Conservation (phyloP, 169 alveolate species). For the Eimeria brunetti region DNA sequence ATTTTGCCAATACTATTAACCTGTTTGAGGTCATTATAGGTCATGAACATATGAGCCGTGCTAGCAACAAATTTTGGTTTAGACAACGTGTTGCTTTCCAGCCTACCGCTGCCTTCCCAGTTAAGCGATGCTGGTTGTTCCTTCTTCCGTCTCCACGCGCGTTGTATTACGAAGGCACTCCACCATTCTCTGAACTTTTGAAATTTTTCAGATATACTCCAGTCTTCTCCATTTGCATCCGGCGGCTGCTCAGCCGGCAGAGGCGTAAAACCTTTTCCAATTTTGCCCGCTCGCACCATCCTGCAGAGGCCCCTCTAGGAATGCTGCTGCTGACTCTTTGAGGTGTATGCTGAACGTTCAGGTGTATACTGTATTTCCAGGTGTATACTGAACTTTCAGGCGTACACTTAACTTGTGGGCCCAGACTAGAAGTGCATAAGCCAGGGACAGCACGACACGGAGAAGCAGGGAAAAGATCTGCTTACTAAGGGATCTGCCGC, state of each 20-base stretch:
- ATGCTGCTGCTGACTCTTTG: neutral
- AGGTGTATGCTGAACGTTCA: neutral
- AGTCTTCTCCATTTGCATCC: neutral
- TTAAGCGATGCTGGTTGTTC: neutral
- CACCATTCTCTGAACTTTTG: neutral
- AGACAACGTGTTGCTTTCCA: neutral
- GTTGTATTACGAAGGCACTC: constrained; percentile 41
- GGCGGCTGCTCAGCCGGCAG: neutral
- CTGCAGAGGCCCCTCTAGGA: neutral
- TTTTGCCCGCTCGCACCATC: constrained; percentile 70
- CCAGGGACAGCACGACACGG: no score
- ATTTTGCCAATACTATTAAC: neutral
- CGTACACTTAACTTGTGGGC: no score
- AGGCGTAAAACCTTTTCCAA: constrained; percentile 49
- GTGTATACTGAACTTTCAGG: no score
- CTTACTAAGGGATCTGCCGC: no score
- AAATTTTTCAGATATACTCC: neutral
- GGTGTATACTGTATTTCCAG: no score
- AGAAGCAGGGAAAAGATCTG: no score
- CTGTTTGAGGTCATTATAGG: neutral
- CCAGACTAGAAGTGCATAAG: no score
- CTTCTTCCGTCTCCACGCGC: constrained; percentile 29
- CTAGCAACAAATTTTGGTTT: neutral
- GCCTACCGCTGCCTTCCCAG: constrained; percentile 6
- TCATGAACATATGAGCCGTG: neutral